phyloP scores from a whole-genome alignment of 2,329 filamentous ascomycete genomes.

The Cadophora sp. region DNA sequence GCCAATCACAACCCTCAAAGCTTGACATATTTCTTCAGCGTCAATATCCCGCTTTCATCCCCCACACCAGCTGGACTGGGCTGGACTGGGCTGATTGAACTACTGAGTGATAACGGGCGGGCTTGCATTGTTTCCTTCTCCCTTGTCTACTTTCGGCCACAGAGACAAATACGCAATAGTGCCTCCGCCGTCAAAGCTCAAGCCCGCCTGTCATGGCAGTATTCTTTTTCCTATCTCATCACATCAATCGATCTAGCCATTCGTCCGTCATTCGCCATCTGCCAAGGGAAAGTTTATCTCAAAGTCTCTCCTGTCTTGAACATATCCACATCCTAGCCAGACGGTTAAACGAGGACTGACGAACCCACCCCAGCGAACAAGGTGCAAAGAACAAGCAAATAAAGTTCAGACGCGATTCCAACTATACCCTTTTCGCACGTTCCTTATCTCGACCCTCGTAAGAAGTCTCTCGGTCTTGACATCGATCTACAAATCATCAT shows the following conservation, averaged over 20 bases:
- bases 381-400: neutral
- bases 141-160: neutral
- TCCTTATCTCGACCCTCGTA: constrained; percentile 3
- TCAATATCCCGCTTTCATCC: neutral
- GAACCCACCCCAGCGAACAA: neutral
- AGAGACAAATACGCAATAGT: neutral
- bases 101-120: neutral
- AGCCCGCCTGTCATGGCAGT: no score
- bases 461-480: no score
- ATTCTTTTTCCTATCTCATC: neutral
- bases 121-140: neutral
- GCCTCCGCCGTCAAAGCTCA: no score
- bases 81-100: no score
- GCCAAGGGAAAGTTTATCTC: no score
- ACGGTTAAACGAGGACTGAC: no score
- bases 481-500: neutral
- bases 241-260: neutral
- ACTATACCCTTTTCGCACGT: neutral
- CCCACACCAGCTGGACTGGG: neutral
- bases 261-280: no score
- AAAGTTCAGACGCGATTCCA: neutral
- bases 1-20: neutral
- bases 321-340: neutral
- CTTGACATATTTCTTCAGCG: neutral
- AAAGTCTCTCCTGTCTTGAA: no score